Percentiles rank a stretch among this genome's conserved stretches.
Evolutionary conservation across 2,329 filamentous ascomycete species (phyloP).

Genomic region (Ascochyta pisi): DNA sequence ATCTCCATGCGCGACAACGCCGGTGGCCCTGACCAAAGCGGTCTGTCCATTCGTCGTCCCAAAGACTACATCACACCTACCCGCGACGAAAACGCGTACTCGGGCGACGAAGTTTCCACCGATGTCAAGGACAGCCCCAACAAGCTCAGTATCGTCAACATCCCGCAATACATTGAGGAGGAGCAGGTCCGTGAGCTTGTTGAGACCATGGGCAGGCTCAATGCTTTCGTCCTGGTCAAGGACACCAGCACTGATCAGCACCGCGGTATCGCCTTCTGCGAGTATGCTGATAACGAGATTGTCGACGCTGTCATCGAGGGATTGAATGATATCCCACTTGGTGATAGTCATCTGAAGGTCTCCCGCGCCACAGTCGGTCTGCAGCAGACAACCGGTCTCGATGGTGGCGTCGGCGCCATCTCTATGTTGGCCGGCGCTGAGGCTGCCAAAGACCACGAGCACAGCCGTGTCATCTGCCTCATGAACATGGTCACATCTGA

Average conservation of each 20-base stretch:
- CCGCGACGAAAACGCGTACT: constrained; percentile 66
- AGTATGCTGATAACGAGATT: constrained; percentile 79
- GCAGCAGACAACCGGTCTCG: constrained; percentile 88
- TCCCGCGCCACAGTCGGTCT: constrained; percentile 89
- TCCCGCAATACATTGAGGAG: constrained; percentile 86
- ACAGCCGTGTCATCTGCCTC: constrained; percentile 84
- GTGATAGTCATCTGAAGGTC: constrained; percentile 84
- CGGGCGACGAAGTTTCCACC: constrained; percentile 78
- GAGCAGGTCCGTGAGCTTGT: constrained; percentile 92
- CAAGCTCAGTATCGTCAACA: constrained; percentile 92
- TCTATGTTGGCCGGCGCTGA: constrained; percentile 94
- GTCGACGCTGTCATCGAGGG: constrained; percentile 90
- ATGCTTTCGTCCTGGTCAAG: constrained; percentile 89
- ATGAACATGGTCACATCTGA: constrained; percentile 99
- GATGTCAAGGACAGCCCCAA: constrained; percentile 90
- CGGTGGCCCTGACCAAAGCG: constrained; percentile 56
- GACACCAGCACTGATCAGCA: constrained; percentile 86
- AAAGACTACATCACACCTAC: constrained; percentile 97
- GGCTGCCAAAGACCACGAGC: constrained; percentile 73
- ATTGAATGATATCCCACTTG: constrained; percentile 91
- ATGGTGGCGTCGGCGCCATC: constrained; percentile 97
- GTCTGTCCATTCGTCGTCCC: constrained; percentile 81
- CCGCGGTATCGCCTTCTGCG: constrained; percentile 93
- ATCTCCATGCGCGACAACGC: constrained; percentile 78
- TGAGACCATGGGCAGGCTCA: constrained; percentile 89